A percentile compares a stretch with the other conserved stretches of the same genome.
phyloP scores from a whole-genome alignment of 2,329 filamentous ascomycete species.

The Hypomyces perniciosus region DNA sequence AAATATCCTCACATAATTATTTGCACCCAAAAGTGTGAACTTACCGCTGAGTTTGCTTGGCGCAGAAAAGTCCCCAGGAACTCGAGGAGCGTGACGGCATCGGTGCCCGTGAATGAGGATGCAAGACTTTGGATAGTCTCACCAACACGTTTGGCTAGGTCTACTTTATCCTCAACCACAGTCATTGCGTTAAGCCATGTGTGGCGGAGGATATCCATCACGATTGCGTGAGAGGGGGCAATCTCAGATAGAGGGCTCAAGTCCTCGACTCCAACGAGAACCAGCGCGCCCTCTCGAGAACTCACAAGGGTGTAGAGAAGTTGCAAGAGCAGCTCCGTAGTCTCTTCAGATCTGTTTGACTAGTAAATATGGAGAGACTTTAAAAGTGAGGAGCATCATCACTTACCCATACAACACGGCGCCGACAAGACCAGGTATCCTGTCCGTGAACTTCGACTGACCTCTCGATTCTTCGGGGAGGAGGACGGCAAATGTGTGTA shows the following conservation, averaged over 20 bases:
- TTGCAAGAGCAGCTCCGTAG: slow-evolving; percentile 48
- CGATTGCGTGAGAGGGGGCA: slow-evolving; percentile 46
- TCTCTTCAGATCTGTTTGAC: slow-evolving; percentile 42
- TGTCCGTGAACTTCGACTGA: slow-evolving; percentile 42
- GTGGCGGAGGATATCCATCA: slow-evolving; percentile 49
- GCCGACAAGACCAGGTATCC: slow-evolving; percentile 48
- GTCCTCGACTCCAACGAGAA: slow-evolving; percentile 44
- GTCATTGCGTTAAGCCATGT: slow-evolving; percentile 50
- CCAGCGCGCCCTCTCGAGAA: slow-evolving; percentile 42
- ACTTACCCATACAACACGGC: slow-evolving; percentile 49
- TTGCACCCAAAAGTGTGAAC: slow-evolving; percentile 15
- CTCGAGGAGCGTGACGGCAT: slow-evolving; percentile 52
- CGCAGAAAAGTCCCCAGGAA: slow-evolving; percentile 51
- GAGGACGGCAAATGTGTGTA: slow-evolving; percentile 56
- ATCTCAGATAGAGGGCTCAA: slow-evolving; percentile 51
- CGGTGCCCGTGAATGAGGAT: slow-evolving; percentile 51
- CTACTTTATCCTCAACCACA: slow-evolving; percentile 22
- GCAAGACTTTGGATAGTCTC: slow-evolving; percentile 42
- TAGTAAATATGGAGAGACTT: not conserved
- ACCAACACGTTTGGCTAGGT: slow-evolving; percentile 38
- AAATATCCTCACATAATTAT: not conserved
- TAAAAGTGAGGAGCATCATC: not conserved
- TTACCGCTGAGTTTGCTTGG: slow-evolving; percentile 43
- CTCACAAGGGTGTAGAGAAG: slow-evolving; percentile 52
- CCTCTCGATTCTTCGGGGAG: slow-evolving; percentile 43